These are phyloP conservation scores for Aspergillus pseudoviridinutans DNA, from an alignment of 2,329 filamentous ascomycete species.

Conservation along the genomic window DNA sequence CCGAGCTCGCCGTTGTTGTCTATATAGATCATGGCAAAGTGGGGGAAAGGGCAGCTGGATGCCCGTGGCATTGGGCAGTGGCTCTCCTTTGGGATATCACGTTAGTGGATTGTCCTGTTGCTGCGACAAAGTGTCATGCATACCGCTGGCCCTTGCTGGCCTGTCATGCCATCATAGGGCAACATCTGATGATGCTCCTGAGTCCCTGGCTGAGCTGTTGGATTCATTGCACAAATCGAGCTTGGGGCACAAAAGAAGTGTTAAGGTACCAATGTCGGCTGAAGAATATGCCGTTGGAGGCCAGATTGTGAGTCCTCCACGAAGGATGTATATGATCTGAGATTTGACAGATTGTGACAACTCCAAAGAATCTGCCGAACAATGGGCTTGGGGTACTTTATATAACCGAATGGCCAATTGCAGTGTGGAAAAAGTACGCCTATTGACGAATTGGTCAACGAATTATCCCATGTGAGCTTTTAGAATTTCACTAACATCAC, in stretches of 20 bases:
- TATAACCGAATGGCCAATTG: not conserved
- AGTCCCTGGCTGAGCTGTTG: constrained; percentile 13
- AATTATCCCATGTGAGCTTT: not conserved
- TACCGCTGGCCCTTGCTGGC: constrained; percentile 18
- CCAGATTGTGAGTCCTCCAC: not conserved
- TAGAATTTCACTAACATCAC: not conserved
- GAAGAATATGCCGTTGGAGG: not conserved
- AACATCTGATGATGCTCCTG: constrained; percentile 13
- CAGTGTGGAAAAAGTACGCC: not conserved
- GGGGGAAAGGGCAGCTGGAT: constrained; percentile 26
- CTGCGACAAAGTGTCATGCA: not conserved
- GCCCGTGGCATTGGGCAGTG: constrained; percentile 15
- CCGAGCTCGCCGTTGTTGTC: constrained; percentile 32
- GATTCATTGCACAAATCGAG: constrained; percentile 11
- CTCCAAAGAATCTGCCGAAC: not conserved
- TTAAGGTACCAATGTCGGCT: not conserved
- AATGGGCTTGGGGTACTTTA: not conserved
- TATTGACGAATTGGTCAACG: not conserved
- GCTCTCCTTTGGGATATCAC: constrained; percentile 12
- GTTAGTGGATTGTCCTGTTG: constrained; percentile 7
- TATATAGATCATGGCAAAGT: constrained; percentile 37
- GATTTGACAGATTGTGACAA: not conserved
- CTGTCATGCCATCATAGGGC: constrained; percentile 19
- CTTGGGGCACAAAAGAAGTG: constrained; percentile 1
- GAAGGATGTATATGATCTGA: not conserved